Evolutionary conservation across 176 grass and related monocot species (phyloP).

Genomic region (Echinochloa phyllopogon): DNA sequence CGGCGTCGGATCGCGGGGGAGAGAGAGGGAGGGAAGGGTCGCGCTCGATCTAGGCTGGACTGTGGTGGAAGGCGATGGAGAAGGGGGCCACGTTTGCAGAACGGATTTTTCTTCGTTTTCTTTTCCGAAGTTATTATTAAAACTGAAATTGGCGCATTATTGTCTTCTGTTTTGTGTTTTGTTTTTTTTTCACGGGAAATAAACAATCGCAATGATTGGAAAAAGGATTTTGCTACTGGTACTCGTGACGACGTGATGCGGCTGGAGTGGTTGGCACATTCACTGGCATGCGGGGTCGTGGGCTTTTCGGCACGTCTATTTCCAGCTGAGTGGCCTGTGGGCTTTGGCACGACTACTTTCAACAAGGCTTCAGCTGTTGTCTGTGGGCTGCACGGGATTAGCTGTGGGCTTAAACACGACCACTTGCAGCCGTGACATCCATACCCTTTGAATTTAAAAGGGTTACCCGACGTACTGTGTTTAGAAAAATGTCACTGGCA

Average conservation of each 20-base stretch:
- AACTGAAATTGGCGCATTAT: constrained; percentile 1
- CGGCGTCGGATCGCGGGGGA: constrained; percentile 47
- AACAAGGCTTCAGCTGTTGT: too few relatives aligned
- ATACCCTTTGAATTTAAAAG: too few relatives aligned
- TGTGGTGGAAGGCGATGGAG: constrained; percentile 23
- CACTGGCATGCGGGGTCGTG: too few relatives aligned
- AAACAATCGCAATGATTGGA: not conserved
- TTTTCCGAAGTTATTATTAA: not conserved
- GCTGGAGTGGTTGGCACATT: too few relatives aligned
- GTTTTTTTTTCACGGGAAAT: not conserved
- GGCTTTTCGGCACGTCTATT: too few relatives aligned
- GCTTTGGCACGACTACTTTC: too few relatives aligned
- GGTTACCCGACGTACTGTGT: too few relatives aligned
- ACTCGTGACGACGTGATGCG: not conserved
- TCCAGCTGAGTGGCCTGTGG: too few relatives aligned
- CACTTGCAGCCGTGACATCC: too few relatives aligned
- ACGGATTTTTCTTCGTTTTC: not conserved
- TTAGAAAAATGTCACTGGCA: too few relatives aligned
- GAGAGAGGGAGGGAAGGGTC: not conserved
- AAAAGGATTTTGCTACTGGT: not conserved
- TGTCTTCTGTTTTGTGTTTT: not conserved
- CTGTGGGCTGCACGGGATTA: too few relatives aligned
- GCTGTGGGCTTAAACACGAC: too few relatives aligned
- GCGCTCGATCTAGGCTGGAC: constrained; percentile 51
- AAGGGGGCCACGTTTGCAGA: constrained; percentile 56